Evolutionary conservation across 2,329 filamentous ascomycete genomes (phyloP).

Genomic region (Stagonosporopsis rhizophila): DNA sequence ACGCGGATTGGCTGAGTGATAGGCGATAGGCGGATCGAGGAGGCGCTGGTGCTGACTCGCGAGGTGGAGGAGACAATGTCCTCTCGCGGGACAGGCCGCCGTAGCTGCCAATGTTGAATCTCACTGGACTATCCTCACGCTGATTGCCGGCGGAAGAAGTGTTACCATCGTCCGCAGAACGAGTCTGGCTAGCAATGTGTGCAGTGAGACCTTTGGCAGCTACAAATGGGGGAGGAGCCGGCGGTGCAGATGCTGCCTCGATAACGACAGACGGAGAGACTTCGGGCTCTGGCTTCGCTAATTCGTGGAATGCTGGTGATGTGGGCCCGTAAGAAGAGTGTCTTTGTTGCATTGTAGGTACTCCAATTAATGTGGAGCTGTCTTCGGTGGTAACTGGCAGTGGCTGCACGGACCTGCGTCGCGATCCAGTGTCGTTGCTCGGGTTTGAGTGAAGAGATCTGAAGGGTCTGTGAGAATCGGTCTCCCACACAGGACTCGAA

Average conservation of each 20-base stretch:
- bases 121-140: slow-evolving; percentile 31
- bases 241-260: not conserved
- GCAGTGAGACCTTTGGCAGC: slow-evolving; percentile 13
- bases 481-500: slow-evolving; percentile 17
- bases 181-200: slow-evolving; percentile 16
- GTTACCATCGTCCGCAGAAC: not conserved
- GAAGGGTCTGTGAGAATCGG: slow-evolving; percentile 43
- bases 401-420: slow-evolving; percentile 49
- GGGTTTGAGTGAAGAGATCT: slow-evolving; percentile 51
- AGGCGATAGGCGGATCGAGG: slow-evolving; percentile 35
- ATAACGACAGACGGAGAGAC: not conserved
- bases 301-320: slow-evolving; percentile 31
- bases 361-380: slow-evolving; percentile 29
- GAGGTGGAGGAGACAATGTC: slow-evolving; percentile 42
- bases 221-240: not conserved
- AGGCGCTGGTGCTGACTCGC: slow-evolving; percentile 33
- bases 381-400: slow-evolving; percentile 47
- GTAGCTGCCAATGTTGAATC: slow-evolving; percentile 34
- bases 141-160: slow-evolving; percentile 10
- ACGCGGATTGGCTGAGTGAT: slow-evolving; percentile 30
- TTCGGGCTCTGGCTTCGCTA: slow-evolving; percentile 15
- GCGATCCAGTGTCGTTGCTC: slow-evolving; percentile 34
- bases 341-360: slow-evolving; percentile 30
- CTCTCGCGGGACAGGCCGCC: slow-evolving; percentile 34
- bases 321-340: slow-evolving; percentile 42